phyloP scores from a whole-genome alignment of 106 monocot genomes.

The Dendrobium chrysotoxum region DNA sequence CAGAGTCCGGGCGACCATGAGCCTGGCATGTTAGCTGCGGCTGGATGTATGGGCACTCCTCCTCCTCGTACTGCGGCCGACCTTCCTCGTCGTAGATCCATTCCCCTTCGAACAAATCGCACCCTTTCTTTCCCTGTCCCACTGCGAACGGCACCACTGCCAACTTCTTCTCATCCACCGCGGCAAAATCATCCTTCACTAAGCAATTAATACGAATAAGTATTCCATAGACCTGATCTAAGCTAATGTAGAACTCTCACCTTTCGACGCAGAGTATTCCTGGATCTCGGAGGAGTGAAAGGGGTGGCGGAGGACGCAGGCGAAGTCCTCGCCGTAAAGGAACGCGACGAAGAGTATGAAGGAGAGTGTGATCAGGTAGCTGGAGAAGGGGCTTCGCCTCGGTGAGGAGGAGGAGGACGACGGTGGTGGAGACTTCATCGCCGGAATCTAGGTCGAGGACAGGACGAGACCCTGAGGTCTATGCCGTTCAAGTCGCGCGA shows the following conservation, averaged over 20 bases:
- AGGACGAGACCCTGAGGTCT: neutral
- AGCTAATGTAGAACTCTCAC: neutral
- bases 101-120: conserved; percentile 46
- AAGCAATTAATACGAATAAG: conserved; percentile 1
- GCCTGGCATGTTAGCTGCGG: conserved; percentile 84
- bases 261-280: neutral
- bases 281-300: neutral
- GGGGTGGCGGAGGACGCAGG: conserved; percentile 14
- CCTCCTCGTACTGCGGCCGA: conserved; percentile 41
- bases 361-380: conserved; percentile 26
- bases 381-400: conserved; percentile 11
- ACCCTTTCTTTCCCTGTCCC: conserved; percentile 18
- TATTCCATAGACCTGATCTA: neutral
- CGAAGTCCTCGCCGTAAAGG: conserved; percentile 43
- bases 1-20: conserved; percentile 68
- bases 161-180: neutral
- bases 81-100: conserved; percentile 50
- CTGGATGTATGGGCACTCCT: conserved; percentile 56
- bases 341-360: conserved; percentile 35
- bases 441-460: neutral
- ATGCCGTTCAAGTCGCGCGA: neutral
- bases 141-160: conserved; percentile 37
- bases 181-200: conserved; percentile 20
- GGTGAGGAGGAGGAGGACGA: conserved; percentile 6
- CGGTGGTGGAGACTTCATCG: neutral